These are phyloP conservation scores for Acer negundo DNA, from an alignment of 345 rosid species.

Conservation along the genomic window DNA sequence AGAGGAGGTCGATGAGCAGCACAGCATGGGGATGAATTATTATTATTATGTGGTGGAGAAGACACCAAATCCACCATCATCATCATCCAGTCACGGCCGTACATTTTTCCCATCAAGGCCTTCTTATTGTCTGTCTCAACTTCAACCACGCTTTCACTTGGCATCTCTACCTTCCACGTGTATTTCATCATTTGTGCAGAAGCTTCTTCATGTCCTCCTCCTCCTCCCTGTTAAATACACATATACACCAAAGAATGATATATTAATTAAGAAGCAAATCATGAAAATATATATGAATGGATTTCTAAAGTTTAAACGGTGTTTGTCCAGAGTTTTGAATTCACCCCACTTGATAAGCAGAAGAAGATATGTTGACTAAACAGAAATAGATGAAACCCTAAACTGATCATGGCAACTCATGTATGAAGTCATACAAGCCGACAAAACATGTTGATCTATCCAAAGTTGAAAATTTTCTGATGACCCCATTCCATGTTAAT, in stretches of 20 bases:
- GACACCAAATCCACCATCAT: conserved; percentile 55
- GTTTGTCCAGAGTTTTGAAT: too few species aligned
- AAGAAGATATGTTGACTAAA: too few species aligned
- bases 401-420: neutral
- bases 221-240: conserved; percentile 35
- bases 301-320: too few species aligned
- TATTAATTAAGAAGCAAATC: neutral
- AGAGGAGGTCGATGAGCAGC: conserved; percentile 48
- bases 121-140: conserved; percentile 30
- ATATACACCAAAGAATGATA: too few species aligned
- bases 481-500: neutral
- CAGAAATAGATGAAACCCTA: neutral
- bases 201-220: conserved; percentile 35
- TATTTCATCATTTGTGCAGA: conserved; percentile 32
- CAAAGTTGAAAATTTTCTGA: too few species aligned
- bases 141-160: conserved; percentile 23
- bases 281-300: neutral
- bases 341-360: too few species aligned
- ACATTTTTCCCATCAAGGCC: conserved; percentile 39
- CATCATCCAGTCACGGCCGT: conserved; percentile 60
- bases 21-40: conserved; percentile 19
- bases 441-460: too few species aligned
- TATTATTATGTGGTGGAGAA: conserved; percentile 22
- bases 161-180: conserved; percentile 38
- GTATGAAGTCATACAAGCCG: neutral